Evolutionary conservation across 805 yeast genomes (phyloP).

Genomic region (Myxozyma vanderwaltii): DNA sequence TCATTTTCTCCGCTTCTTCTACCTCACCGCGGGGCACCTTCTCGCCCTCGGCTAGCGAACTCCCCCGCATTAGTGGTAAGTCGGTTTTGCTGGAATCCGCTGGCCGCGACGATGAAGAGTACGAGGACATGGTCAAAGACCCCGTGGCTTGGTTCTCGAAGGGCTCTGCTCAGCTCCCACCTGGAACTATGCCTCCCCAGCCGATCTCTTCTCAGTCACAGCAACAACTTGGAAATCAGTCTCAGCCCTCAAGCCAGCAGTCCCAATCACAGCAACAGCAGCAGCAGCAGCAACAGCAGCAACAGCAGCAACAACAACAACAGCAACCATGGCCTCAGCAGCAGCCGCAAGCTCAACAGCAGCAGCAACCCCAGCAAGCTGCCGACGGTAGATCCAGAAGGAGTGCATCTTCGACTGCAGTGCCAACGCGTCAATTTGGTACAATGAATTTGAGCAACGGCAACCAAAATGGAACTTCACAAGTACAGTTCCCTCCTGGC

Average conservation of each 20-base stretch:
- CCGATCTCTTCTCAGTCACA: neutral
- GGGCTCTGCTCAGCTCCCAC: conserved; percentile 16
- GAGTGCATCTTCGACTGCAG: neutral
- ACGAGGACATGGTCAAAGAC: conserved; percentile 40
- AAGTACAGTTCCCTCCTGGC: conserved; percentile 3
- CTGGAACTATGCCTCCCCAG: conserved; percentile 8
- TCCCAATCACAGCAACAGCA: neutral
- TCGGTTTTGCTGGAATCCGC: conserved; percentile 40
- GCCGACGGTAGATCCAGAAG: conserved; percentile 14
- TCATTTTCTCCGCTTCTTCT: conserved; percentile 21
- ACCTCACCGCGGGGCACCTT: conserved; percentile 34
- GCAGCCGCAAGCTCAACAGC: neutral
- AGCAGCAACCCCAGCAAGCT: conserved; percentile 1
- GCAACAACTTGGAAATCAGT: neutral
- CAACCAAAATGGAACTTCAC: conserved; percentile 2
- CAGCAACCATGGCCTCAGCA: conserved; percentile 15
- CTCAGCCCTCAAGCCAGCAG: too few species aligned
- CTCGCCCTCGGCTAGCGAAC: conserved; percentile 19
- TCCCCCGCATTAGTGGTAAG: conserved; percentile 38
- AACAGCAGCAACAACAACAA: conserved; percentile 16
- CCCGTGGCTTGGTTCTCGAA: conserved; percentile 38
- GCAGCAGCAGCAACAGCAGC: conserved; percentile 13
- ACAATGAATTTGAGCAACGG: neutral
- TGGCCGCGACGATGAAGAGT: conserved; percentile 40
- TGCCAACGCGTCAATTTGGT: conserved; percentile 14